Percentiles rank a stretch among this genome's conserved stretches.
phyloP scores from a whole-genome alignment of 2,329 filamentous ascomycete genomes.

The Elsinoe australis region DNA sequence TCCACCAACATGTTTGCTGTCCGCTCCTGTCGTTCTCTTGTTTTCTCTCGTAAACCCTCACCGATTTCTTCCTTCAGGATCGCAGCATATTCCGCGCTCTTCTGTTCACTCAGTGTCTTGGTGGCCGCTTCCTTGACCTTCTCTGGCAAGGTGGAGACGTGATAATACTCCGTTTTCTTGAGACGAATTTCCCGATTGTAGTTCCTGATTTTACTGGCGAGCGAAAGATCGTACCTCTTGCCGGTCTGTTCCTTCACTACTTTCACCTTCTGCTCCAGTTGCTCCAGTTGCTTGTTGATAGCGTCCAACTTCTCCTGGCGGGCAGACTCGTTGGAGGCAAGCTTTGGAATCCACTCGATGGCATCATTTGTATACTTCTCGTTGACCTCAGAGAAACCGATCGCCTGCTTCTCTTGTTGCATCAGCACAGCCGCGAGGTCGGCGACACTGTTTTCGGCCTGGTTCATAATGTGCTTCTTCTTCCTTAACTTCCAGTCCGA shows the following conservation, averaged over 20 bases:
- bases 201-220: constrained; percentile 9
- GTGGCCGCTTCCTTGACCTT: background rate
- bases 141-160: constrained; percentile 1
- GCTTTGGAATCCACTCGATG: constrained; percentile 3
- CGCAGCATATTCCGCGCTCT: constrained; percentile 8
- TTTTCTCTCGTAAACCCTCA: background rate
- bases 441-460: constrained; percentile 55
- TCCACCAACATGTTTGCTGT: background rate
- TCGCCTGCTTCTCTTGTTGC: constrained; percentile 39
- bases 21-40: background rate
- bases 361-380: background rate
- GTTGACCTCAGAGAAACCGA: constrained; percentile 23
- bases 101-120: background rate
- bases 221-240: constrained; percentile 14
- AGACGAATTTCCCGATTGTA: constrained; percentile 5
- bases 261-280: constrained; percentile 5
- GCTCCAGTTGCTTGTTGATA: constrained; percentile 9
- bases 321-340: constrained; percentile 16
- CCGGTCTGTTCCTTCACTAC: constrained; percentile 6
- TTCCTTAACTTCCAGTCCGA: constrained; percentile 37
- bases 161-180: constrained; percentile 10
- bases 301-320: constrained; percentile 19
- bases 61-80: background rate
- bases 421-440: constrained; percentile 51
- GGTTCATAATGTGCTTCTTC: constrained; percentile 52